These are phyloP conservation scores for Elongisporangium undulatum DNA, from an alignment of 352 stramenopile genomes.

Conservation along the genomic window DNA sequence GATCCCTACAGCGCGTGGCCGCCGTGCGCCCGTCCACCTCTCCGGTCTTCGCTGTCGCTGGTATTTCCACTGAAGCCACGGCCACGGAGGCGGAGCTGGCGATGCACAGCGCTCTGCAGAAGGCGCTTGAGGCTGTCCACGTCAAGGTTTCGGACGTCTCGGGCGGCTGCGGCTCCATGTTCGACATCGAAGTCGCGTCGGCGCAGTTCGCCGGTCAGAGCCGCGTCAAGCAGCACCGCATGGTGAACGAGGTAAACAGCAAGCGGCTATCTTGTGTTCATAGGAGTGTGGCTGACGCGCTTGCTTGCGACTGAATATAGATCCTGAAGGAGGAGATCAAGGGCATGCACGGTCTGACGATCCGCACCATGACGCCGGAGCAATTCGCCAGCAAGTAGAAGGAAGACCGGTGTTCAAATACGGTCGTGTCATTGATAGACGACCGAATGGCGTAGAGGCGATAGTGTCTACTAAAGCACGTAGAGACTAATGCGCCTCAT, in stretches of 20 bases:
- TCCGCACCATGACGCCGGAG: slow-evolving; percentile 74
- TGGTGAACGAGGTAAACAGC: slow-evolving; percentile 74
- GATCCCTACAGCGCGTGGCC: neutral
- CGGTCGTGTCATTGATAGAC: neutral
- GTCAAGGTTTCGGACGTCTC: slow-evolving; percentile 87
- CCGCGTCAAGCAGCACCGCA: slow-evolving; percentile 85
- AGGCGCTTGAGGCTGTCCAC: slow-evolving; percentile 62
- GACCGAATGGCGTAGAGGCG: neutral
- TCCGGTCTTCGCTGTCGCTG: neutral
- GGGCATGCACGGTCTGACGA: slow-evolving; percentile 82
- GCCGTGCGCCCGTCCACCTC: neutral
- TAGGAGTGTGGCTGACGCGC: neutral
- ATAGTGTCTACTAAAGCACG: neutral
- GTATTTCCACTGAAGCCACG: slow-evolving; percentile 6
- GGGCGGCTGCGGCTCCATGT: slow-evolving; percentile 87
- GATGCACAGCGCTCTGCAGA: slow-evolving; percentile 61
- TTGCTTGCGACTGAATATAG: slow-evolving; percentile 13
- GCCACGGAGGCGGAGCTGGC: slow-evolving; percentile 50
- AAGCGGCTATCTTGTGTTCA: neutral
- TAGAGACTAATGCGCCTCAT: neutral
- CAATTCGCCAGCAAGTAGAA: slow-evolving; percentile 68
- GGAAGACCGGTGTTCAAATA: neutral
- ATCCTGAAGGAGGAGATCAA: slow-evolving; percentile 84
- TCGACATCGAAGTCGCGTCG: slow-evolving; percentile 83
- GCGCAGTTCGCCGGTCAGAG: slow-evolving; percentile 70